A percentile compares a stretch with the other conserved stretches of the same genome.
phyloP scores from a whole-genome alignment of 2,329 filamentous ascomycete species.

The Talaromyces albobiverticillius region DNA sequence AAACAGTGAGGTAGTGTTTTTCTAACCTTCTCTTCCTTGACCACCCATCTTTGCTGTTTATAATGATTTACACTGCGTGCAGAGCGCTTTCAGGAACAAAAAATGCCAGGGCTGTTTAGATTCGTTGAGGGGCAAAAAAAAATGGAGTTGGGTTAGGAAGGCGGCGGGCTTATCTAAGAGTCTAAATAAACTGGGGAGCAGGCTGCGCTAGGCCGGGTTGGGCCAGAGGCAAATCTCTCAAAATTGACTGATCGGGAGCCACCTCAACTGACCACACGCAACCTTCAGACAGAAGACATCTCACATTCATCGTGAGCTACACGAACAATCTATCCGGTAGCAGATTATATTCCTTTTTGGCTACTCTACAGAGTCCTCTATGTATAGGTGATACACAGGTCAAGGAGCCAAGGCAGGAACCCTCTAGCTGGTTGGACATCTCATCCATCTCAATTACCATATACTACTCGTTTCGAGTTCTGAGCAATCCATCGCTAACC shows the following conservation, averaged over 20 bases:
- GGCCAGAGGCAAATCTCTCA: slow-evolving; percentile 2
- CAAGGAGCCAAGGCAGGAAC: slow-evolving; percentile 31
- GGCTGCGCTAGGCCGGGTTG: slow-evolving; percentile 1
- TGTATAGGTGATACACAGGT: slow-evolving; percentile 17
- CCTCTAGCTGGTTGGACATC: slow-evolving; percentile 37
- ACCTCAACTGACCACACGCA: background rate
- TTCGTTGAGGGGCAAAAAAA: slow-evolving; percentile 17
- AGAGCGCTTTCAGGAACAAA: slow-evolving; percentile 2
- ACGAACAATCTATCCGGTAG: too few species aligned
- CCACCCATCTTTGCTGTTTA: slow-evolving; percentile 57
- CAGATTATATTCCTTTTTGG: background rate
- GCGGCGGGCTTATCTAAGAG: slow-evolving; percentile 13
- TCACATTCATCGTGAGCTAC: too few species aligned
- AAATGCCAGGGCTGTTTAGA: slow-evolving; percentile 7
- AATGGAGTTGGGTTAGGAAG: slow-evolving; percentile 13
- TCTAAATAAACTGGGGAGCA: slow-evolving; percentile 17
- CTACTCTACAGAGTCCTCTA: background rate
- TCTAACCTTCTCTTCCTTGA: slow-evolving; percentile 62
- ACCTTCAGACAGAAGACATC: too few species aligned
- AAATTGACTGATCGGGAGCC: background rate
- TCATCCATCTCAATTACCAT: slow-evolving; percentile 33
- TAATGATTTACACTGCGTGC: slow-evolving; percentile 2
- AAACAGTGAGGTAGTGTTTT: background rate
- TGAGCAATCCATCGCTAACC: slow-evolving; percentile 33
- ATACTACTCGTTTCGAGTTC: slow-evolving; percentile 26